Evolutionary conservation across 2,329 filamentous ascomycete genomes (phyloP), one percentile per base, ranked within the genome.

Genomic region (Microcera coccophila): DNA sequence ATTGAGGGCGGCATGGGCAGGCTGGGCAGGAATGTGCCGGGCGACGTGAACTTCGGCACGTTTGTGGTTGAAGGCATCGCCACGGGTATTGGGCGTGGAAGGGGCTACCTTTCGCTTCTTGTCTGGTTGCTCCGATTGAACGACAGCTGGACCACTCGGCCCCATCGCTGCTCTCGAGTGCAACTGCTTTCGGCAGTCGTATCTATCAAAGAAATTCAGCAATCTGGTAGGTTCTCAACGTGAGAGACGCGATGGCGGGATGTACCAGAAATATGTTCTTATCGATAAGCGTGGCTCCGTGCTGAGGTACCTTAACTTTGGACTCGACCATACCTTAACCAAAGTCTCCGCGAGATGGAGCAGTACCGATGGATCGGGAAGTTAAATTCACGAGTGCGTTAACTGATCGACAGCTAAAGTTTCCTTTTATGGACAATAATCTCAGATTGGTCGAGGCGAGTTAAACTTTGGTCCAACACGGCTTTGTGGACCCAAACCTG

Each of bases 21-120:
- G 64, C 54, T 79, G 76, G 15, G 70, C 65, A 29, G 72, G 71
- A 51, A 80, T 76, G 52, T 62, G 65, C 48, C 76, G 70, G 17
- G 72, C 69, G 36, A 73, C 66, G 40, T 68, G 60, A 22, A 74
- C 57, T 54, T 74, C 72, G 55, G 64, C 63, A 59, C 74, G 71
- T 53, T 76, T 76, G 48, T 63, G 60, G 14, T 55, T 42, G 22
- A 50, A 50, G 22, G 41, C 52, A 35, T 65, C 60, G 48, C 47
- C 48, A 18, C 57, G 57, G 22, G 41, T 49, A 43, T 54, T 58
- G 42, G 48, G 21, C 7, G 47, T 44, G 29, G 54, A 17, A 9
- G 50, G 21, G 20, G 45, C 52, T 17, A 43, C 50, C 14, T 54
- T 58, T 40, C 62, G 61, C 39, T 62, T 66, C 21, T 45, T 58